These are phyloP conservation scores for Aureobasidium zeae DNA, from an alignment of 2,329 filamentous ascomycete genomes.

Conservation along the genomic window DNA sequence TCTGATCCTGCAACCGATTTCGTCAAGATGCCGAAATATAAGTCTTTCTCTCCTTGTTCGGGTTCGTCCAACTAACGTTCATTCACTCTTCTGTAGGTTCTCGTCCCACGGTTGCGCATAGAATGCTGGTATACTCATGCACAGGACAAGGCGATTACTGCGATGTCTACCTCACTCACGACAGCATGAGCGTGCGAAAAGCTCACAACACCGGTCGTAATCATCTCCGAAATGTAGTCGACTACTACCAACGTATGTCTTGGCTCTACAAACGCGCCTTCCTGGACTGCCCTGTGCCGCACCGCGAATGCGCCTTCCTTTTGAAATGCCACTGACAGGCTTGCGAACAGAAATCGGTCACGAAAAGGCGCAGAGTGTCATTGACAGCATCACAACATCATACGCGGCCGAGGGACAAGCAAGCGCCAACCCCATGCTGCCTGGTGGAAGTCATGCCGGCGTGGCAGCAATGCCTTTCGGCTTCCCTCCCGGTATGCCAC, in stretches of 20 bases:
- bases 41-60: conserved; percentile 8
- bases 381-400: conserved; percentile 92
- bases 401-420: conserved; percentile 91
- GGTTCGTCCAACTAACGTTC: conserved; percentile 17
- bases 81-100: conserved; percentile 22
- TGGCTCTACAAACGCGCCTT: too few relatives aligned
- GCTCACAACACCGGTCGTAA: conserved; percentile 96
- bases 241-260: conserved; percentile 84
- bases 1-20: neutral
- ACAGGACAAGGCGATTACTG: conserved; percentile 69
- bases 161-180: conserved; percentile 99
- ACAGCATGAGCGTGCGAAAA: conserved; percentile 99
- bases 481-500: conserved; percentile 44
- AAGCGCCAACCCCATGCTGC: conserved; percentile 72
- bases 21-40: conserved; percentile 23
- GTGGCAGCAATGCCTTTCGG: conserved; percentile 31
- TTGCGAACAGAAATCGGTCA: conserved; percentile 75
- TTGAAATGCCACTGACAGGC: conserved; percentile 12
- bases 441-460: conserved; percentile 37
- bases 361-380: conserved; percentile 96
- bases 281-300: too few relatives aligned
- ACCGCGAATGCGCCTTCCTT: too few relatives aligned
- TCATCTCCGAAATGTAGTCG: conserved; percentile 92
- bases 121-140: neutral
- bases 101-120: neutral